Conservation (phyloP, 495 filamentous ascomycete species). For the Penicillium canescens region DNA sequence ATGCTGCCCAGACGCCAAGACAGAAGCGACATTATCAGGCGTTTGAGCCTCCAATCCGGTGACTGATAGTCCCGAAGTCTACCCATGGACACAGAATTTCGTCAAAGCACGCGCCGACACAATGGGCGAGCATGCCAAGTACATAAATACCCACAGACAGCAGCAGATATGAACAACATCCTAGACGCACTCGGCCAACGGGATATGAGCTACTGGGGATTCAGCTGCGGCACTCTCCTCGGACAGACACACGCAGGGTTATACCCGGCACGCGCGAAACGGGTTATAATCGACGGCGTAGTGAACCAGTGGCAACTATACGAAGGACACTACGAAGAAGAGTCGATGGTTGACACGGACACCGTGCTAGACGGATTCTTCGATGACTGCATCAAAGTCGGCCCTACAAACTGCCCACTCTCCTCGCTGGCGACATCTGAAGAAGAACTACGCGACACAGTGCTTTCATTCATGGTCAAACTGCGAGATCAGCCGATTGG, state of each 20-base stretch:
- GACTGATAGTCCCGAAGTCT: conserved; percentile 40
- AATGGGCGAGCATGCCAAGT: conserved; percentile 38
- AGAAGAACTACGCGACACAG: conserved; percentile 25
- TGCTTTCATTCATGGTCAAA: conserved; percentile 23
- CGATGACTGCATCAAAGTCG: conserved; percentile 44
- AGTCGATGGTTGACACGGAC: conserved; percentile 35
- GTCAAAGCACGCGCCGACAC: conserved; percentile 40
- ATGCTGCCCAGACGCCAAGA: conserved; percentile 36
- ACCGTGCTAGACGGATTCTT: conserved; percentile 40
- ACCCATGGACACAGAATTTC: conserved; percentile 36
- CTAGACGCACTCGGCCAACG: conserved; percentile 42
- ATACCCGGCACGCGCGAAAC: conserved; percentile 14
- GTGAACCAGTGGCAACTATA: conserved; percentile 34
- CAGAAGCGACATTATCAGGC: conserved; percentile 19
- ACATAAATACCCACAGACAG: conserved; percentile 51
- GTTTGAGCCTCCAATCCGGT: conserved; percentile 24
- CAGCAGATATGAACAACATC: conserved; percentile 52
- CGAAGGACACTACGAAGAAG: conserved; percentile 2
- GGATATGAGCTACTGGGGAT: conserved; percentile 21
- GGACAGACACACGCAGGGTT: conserved; percentile 17
- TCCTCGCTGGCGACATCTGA: conserved; percentile 30
- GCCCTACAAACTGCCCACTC: conserved; percentile 20
- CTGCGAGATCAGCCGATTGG: conserved; percentile 33
- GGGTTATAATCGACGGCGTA: conserved; percentile 17
- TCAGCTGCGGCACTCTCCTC: conserved; percentile 19